Evolutionary conservation across 2,329 filamentous ascomycete genomes (phyloP).

Genomic region (Xylaria sp.): DNA sequence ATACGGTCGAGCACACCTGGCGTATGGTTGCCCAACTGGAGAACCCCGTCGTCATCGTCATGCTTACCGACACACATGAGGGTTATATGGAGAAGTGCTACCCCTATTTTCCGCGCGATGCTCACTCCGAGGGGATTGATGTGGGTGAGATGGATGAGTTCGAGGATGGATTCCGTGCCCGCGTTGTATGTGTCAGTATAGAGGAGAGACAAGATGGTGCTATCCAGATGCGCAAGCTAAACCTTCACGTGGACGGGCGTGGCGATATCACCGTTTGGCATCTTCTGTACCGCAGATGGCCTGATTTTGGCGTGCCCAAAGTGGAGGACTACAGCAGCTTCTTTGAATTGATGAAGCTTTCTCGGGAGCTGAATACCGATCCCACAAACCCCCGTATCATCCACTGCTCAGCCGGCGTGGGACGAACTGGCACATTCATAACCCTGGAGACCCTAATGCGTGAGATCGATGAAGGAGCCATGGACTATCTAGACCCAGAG

Average conservation of each 20-base stretch:
- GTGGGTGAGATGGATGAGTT: constrained; percentile 73
- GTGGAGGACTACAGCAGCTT: constrained; percentile 74
- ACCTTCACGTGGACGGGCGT: constrained; percentile 61
- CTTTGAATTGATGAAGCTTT: constrained; percentile 74
- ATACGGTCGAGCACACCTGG: constrained; percentile 85
- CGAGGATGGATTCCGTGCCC: constrained; percentile 73
- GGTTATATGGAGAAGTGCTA: constrained; percentile 82
- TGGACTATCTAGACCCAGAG: constrained; percentile 59
- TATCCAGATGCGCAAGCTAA: constrained; percentile 79
- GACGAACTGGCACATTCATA: constrained; percentile 94
- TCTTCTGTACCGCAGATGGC: constrained; percentile 87
- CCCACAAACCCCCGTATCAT: constrained; percentile 79
- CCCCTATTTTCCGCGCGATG: constrained; percentile 79
- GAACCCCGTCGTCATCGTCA: constrained; percentile 84
- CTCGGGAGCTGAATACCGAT: constrained; percentile 65
- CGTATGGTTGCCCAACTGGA: constrained; percentile 88
- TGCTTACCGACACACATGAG: constrained; percentile 92
- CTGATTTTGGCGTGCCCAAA: constrained; percentile 85
- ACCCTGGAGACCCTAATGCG: constrained; percentile 90
- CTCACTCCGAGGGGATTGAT: constrained; percentile 62
- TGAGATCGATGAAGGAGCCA: constrained; percentile 79
- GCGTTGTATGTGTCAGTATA: constrained; percentile 73
- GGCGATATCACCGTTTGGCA: constrained; percentile 72
- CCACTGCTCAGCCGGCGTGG: constrained; percentile 91
- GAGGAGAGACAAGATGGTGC: constrained; percentile 65